Percentiles rank a stretch among this genome's conserved stretches.
Conservation (phyloP, 129 eudicot species). For the Centella asiatica region DNA sequence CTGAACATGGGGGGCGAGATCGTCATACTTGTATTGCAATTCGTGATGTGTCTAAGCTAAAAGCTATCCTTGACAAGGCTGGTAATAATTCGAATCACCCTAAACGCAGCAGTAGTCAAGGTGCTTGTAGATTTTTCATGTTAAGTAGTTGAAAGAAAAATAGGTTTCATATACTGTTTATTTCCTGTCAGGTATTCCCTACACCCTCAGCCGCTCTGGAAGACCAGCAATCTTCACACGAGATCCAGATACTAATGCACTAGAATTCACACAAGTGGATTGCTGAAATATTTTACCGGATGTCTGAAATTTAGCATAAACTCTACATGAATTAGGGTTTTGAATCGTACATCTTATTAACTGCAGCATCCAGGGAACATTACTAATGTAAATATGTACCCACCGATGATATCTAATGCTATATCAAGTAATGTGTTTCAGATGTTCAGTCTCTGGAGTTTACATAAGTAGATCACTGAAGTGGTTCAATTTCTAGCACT, state of each 20-base stretch:
- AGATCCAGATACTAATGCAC: constrained; percentile 14
- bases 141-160: too few relatives aligned
- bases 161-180: not conserved
- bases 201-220: constrained; percentile 88
- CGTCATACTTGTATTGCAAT: constrained; percentile 90
- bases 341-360: too few relatives aligned
- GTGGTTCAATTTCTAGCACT: too few relatives aligned
- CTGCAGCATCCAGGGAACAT: too few relatives aligned
- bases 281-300: not conserved
- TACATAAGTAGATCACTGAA: too few relatives aligned
- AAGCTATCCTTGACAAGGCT: constrained; percentile 70
- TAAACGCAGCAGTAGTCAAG: not conserved
- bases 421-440: too few relatives aligned
- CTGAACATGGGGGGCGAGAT: constrained; percentile 19
- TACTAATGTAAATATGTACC: too few relatives aligned
- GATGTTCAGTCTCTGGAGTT: too few relatives aligned
- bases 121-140: constrained; percentile 4
- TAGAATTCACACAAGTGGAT: constrained; percentile 13
- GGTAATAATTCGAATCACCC: constrained; percentile 26
- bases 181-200: constrained; percentile 12
- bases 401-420: too few relatives aligned
- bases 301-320: too few relatives aligned
- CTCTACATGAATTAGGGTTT: too few relatives aligned
- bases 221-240: constrained; percentile 65
- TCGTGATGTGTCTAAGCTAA: constrained; percentile 80